Evolutionary conservation across 2,329 filamentous ascomycete genomes (phyloP), one percentile per base, ranked within the genome.

Genomic region (Cladorrhinum sp.): DNA sequence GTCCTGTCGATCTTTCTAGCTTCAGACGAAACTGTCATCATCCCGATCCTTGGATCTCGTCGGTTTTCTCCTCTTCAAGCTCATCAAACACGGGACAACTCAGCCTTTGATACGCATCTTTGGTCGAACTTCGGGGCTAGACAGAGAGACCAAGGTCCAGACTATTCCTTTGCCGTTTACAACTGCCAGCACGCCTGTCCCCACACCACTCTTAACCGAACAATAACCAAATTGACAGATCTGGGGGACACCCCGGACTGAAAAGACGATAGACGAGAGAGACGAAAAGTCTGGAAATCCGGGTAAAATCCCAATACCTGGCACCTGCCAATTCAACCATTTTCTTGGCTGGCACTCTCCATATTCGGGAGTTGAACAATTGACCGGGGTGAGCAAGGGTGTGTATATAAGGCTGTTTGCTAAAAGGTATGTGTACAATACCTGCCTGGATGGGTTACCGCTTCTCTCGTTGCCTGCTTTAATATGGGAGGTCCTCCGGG

Each of bases 241-340:
- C 62, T 62, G 48, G 57, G 25, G 45, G 56, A 41, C 29, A 32
- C 7, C 36, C 57, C 51, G 49, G 57, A 58, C 55, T 32, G 27
- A 27, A 50, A 51, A 20, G 29, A 54, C 64, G 64, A 66, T 68
- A 67, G 61, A 66, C 63, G 66, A 69, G 27, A 32, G 27, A 32
- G 27, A 32, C 27, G 27, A 32, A 6, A 61, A 60, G 27, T 58
- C 50, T 48, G 20, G 52, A 64, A 63, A 68, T 64, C 61, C 66
- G 63, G 67, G 66, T 63, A 68, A 68, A 67, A 67, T 66, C 50
- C 38, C 27, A n/a, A n/a, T n/a, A n/a, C n/a, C n/a, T n/a, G n/a
- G 41, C n/a, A 36, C 51, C 58, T 58, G 62, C 62, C 62, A 57
- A 62, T 61, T 61, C 50, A 52, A 49, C 51, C 50, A 36, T 38